A percentile compares a stretch with the other conserved stretches of the same genome.
Conservation (phyloP, 2,329 filamentous ascomycete genomes). For the Colletotrichum graminicola region DNA sequence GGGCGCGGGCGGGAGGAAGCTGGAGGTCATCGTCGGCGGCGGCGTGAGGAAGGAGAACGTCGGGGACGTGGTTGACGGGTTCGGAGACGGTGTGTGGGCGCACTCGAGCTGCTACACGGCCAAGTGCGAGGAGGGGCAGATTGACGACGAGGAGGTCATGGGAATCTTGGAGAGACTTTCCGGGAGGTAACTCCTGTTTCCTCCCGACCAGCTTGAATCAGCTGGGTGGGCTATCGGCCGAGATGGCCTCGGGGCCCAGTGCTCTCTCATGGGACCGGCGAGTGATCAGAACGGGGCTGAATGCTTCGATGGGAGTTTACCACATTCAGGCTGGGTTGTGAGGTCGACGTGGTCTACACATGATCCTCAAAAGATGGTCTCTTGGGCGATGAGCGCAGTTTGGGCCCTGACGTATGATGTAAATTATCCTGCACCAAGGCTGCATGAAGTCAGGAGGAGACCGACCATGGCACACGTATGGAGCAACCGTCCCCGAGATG, state of each 20-base stretch:
- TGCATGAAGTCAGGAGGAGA: constrained; percentile 24
- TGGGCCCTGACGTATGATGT: background rate
- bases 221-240: background rate
- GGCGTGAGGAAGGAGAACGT: constrained; percentile 62
- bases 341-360: background rate
- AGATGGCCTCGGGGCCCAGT: background rate
- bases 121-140: constrained; percentile 25
- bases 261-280: background rate
- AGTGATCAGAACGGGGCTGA: too few relatives aligned
- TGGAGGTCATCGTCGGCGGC: constrained; percentile 66
- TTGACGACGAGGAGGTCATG: constrained; percentile 38
- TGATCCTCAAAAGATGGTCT: too few relatives aligned
- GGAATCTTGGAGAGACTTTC: constrained; percentile 33
- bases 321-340: background rate
- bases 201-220: too few relatives aligned
- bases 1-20: constrained; percentile 23
- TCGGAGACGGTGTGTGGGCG: constrained; percentile 55
- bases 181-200: background rate
- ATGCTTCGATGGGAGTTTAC: too few relatives aligned
- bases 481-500: background rate
- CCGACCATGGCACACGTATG: constrained; percentile 1
- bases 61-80: constrained; percentile 44
- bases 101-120: constrained; percentile 61
- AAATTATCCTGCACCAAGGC: background rate
- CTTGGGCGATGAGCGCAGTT: background rate